Evolutionary conservation across 371 early-diverging fungal species (phyloP).

Genomic region (Mucor piriformis): DNA sequence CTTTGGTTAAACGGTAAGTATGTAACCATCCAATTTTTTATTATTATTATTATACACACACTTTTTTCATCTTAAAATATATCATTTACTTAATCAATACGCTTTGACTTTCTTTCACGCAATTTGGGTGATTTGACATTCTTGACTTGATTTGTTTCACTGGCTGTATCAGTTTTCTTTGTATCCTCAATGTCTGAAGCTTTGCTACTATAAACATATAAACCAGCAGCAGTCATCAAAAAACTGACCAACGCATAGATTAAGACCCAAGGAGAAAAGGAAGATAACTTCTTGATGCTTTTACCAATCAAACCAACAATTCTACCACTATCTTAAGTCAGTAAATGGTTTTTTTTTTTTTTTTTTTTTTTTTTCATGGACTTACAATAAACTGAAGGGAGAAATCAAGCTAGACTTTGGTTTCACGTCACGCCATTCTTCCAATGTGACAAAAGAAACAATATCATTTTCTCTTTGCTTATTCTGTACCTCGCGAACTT

Average conservation of each 20-base stretch:
- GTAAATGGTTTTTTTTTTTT: neutral
- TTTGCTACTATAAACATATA: conserved; percentile 11
- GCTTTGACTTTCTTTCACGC: conserved; percentile 25
- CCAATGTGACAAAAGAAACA: conserved; percentile 25
- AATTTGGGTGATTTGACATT: conserved; percentile 1
- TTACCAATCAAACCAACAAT: conserved; percentile 34
- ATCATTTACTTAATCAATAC: conserved; percentile 19
- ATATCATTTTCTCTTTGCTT: conserved; percentile 26
- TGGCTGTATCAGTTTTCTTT: neutral
- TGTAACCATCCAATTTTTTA: neutral
- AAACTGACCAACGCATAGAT: conserved; percentile 28
- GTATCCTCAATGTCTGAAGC: neutral
- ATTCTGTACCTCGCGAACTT: conserved; percentile 15
- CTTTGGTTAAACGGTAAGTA: neutral
- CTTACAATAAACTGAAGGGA: conserved; percentile 51
- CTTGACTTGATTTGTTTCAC: neutral
- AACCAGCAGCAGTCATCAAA: conserved; percentile 23
- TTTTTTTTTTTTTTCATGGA: too few species aligned
- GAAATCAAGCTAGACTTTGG: conserved; percentile 36
- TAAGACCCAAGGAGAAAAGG: conserved; percentile 35
- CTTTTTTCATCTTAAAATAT: neutral
- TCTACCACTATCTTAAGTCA: conserved; percentile 26
- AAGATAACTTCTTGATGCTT: conserved; percentile 35
- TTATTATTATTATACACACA: neutral
- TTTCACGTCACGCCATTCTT: conserved; percentile 38